Evolutionary conservation across 1,284 basidiomycete genomes (phyloP), one percentile per base, ranked within the genome.

Genomic region (Ganoderma lucidum): DNA sequence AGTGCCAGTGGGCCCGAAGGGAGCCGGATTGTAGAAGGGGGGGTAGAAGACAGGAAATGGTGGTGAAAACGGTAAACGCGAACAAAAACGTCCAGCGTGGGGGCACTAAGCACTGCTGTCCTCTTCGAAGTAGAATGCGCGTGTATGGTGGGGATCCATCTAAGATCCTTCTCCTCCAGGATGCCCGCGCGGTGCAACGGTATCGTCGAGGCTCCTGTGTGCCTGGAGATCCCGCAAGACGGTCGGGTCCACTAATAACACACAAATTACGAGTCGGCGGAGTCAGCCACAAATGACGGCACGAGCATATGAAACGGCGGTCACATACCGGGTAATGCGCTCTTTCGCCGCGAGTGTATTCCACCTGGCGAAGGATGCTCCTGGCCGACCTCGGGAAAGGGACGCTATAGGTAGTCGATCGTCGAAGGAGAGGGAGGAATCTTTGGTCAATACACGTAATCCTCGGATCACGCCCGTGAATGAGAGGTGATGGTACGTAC

Each of bases 221-320:
- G 92, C 91, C 81, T 96, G 94, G 64, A 97, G 84, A 83, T 97
- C 96, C 53, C 92, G 90, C 76, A 96, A 84, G 42, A 97, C 96
- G 45, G 90, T 89, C 1, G 96, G 95, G 80, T 97, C 96, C 74
- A 96, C 93, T 92, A 80, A 71, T 65, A 63, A 68, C 45, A 58
- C 63, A 68, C 42, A 53, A 63, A 61, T 41, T 63, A 39, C 69
- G 70, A 61, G 74, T 3, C 17, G 42, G 60, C 42, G 73, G 63
- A 67, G 67, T 63, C 65, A 30, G 51, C 48, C 30, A 56, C 53
- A 56, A 12, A 39, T 23, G 17, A 61, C 37, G 12, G 56, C 39
- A 61, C n/a, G 59, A 28, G 39, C 23, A 61, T 9, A 37, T 3
- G 39, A 23, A 61, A 15, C 14, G 10, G 9, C 3, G n/a, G n/a